Evolutionary conservation across 192 early-diverging fungal species (phyloP).

Genomic region (Coemansia brasiliensis): DNA sequence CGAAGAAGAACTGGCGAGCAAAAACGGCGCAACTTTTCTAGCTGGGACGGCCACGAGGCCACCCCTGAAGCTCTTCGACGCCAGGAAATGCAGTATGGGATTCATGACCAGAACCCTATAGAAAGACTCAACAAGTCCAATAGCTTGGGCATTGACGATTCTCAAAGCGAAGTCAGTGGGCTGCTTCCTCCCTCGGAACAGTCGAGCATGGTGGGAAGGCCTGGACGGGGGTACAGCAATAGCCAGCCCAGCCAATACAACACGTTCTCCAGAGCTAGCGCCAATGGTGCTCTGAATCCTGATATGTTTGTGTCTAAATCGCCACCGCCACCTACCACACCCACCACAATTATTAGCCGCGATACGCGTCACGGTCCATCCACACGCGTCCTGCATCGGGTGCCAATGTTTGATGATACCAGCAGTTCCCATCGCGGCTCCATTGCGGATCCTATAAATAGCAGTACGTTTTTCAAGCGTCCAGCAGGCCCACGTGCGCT

Average conservation of each 20-base stretch:
- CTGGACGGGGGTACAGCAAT: too few species aligned
- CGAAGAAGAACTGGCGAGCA: conserved; percentile 7
- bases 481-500: conserved; percentile 11
- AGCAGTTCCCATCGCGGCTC: too few species aligned
- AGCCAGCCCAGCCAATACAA: neutral
- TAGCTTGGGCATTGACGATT: conserved; percentile 39
- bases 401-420: conserved; percentile 21
- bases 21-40: conserved; percentile 16
- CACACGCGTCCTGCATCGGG: conserved; percentile 26
- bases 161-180: conserved; percentile 36
- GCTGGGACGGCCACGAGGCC: conserved; percentile 49
- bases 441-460: too few species aligned
- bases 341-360: conserved; percentile 38
- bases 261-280: neutral
- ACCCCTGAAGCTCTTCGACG: conserved; percentile 29
- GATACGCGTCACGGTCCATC: conserved; percentile 33
- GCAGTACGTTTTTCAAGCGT: conserved; percentile 1
- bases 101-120: conserved; percentile 17
- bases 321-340: conserved; percentile 43
- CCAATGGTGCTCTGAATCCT: neutral
- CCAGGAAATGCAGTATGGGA: conserved; percentile 30
- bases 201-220: neutral
- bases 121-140: conserved; percentile 40
- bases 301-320: too few species aligned
- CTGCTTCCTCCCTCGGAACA: conserved; percentile 19